Evolutionary conservation across 148 eudicot genomes (phyloP).

Genomic region (Rhododendron mucronatum): DNA sequence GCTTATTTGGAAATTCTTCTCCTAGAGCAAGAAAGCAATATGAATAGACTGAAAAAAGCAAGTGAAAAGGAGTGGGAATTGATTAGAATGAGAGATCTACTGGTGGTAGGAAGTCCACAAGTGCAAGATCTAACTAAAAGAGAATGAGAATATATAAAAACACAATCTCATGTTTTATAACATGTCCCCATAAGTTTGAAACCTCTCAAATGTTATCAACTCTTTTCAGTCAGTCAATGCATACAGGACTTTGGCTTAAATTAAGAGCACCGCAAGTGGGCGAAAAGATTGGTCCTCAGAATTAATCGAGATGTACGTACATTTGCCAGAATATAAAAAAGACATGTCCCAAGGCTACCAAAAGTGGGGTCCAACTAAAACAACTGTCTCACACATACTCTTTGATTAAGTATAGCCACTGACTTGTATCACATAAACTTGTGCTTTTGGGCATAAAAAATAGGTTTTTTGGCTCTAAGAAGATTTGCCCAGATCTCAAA

Average conservation of each 20-base stretch:
- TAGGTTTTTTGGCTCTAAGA: slow-evolving; percentile 55
- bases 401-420: slow-evolving; percentile 33
- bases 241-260: too few species aligned
- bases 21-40: slow-evolving; percentile 32
- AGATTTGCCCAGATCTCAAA: slow-evolving; percentile 90
- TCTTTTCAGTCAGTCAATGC: too few species aligned
- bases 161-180: slow-evolving; percentile 23
- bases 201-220: too few species aligned
- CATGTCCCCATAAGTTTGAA: too few species aligned
- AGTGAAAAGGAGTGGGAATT: slow-evolving; percentile 20
- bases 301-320: too few species aligned
- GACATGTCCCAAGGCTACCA: slow-evolving; percentile 39
- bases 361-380: slow-evolving; percentile 44
- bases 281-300: rapidly evolving
- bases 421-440: slow-evolving; percentile 47
- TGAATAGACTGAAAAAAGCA: slow-evolving; percentile 19
- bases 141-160: slow-evolving; percentile 30
- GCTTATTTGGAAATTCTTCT: slow-evolving; percentile 45
- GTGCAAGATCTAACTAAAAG: slow-evolving; percentile 25
- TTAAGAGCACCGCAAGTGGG: too few species aligned
- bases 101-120: slow-evolving; percentile 39
- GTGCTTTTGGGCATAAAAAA: slow-evolving; percentile 36
- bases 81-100: slow-evolving; percentile 34
- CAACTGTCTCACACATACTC: slow-evolving; percentile 56
- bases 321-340: too few species aligned